Base-by-base conservation (phyloP, 129 eudicot species). In the Helichrysum umbraculigerum region DNA sequence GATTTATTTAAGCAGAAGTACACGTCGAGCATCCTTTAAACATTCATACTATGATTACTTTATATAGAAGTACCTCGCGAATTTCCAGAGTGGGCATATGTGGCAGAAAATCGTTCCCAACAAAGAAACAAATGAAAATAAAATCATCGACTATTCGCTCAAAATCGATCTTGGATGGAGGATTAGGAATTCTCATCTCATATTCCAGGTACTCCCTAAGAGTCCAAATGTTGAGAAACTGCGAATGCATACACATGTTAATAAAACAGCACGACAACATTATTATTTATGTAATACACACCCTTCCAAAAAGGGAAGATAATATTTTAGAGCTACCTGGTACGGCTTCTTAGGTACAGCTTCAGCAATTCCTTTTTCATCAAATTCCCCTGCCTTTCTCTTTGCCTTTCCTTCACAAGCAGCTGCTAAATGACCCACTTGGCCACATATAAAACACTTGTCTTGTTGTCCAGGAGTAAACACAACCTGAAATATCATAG, bases 61-160 rank as follows among this genome's bases (percentile, higher is more conserved):
- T 39, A 39, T 16, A 39, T 35, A 59, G 60, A 15, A 83, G 44
- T 39, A 94, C 99, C 99, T 95, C 99, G 4, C 97, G 99, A 70
- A 91, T 95, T 84, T 95, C 99, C 75, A 95, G 83, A 11, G 97
- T 95, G 7, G 99, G 99, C 99, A 95, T 95, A 79, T 95, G 99
- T 58, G 97, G 99, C 69, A 95, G 70, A 70, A 95, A 95, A 65
- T 95, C 99, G 65, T 91, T 91, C 68, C 99, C 99, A 25, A 95
- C 99, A 85, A 95, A 95, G 83, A 95, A 95, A 82, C 99, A 95
- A 65, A 95, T 91, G 89, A 95, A 95, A 81, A 95, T 95, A 75
- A 95, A 95, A 68, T 95, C 99, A 71, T 95, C 99, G 47, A 95
- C 76, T 66, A 95, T 89, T 73, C 96, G 72, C 87, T 95, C 99